Percentiles rank a stretch among this genome's conserved stretches.
These are phyloP conservation scores for Penicillium turbatum DNA, from an alignment of 495 filamentous ascomycete genomes.

Conservation along the genomic window DNA sequence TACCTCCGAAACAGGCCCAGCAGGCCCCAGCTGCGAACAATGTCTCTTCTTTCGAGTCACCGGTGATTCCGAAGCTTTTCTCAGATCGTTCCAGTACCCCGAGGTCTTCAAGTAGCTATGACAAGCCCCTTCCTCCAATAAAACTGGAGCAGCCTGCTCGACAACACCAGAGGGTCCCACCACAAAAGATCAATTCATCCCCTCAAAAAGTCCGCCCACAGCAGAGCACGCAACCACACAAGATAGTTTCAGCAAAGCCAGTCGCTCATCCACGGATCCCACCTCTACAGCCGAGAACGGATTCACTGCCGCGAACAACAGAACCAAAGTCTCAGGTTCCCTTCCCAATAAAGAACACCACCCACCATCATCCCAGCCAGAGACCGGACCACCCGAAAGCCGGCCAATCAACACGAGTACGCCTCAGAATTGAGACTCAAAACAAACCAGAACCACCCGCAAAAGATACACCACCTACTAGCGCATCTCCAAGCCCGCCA, in stretches of 20 bases:
- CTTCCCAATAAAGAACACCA: neutral
- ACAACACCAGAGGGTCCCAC: neutral
- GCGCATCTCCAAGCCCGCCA: conserved; percentile 10
- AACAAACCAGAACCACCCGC: conserved; percentile 7
- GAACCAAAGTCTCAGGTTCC: neutral
- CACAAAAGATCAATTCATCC: neutral
- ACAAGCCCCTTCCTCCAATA: conserved; percentile 25
- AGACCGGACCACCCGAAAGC: neutral
- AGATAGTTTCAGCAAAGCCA: neutral
- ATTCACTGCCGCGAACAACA: neutral
- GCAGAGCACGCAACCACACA: neutral
- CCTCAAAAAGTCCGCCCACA: neutral
- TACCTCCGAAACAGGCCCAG: conserved; percentile 5
- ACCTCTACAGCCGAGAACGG: neutral
- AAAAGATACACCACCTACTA: conserved; percentile 11
- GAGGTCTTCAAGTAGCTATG: conserved; percentile 12
- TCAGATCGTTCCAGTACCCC: conserved; percentile 14
- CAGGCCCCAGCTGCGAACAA: conserved; percentile 10
- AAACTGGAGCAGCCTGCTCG: conserved; percentile 6
- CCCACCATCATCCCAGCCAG: neutral
- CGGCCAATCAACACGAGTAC: neutral
- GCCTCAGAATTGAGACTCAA: conserved; percentile 1
- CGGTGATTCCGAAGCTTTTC: conserved; percentile 10
- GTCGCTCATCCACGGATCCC: neutral
- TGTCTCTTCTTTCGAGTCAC: conserved; percentile 13